phyloP scores from a whole-genome alignment of 768 basidiomycete species.

The Lactarius sp. region DNA sequence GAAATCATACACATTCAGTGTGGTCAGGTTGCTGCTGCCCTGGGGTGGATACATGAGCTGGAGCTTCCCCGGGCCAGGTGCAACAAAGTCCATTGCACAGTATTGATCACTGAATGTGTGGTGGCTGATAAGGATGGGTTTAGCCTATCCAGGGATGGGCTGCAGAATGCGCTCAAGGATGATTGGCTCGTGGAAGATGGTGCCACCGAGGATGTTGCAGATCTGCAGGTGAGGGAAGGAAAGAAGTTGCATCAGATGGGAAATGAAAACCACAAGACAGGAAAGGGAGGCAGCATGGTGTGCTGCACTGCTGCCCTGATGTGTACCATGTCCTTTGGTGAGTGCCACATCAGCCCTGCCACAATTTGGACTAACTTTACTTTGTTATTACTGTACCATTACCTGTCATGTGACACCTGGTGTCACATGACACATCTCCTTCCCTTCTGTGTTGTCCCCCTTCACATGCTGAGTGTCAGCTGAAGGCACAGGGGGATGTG shows the following conservation, averaged over 20 bases:
- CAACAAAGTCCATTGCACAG: constrained; percentile 89
- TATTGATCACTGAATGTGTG: constrained; percentile 99
- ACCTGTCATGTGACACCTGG: too few relatives aligned
- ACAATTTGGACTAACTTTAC: too few relatives aligned
- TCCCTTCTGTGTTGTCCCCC: too few relatives aligned
- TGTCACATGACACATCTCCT: too few relatives aligned
- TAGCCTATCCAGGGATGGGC: constrained; percentile 94
- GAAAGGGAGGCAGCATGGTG: constrained; percentile 1
- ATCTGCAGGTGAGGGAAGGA: constrained; percentile 44
- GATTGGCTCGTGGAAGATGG: constrained; percentile 98
- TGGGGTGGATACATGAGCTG: constrained; percentile 86
- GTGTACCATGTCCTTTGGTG: constrained; percentile 88
- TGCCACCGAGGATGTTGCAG: constrained; percentile 96
- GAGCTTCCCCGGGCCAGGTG: constrained; percentile 88
- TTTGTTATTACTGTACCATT: too few relatives aligned
- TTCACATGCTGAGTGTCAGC: too few relatives aligned
- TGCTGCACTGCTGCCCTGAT: too few relatives aligned
- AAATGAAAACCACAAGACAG: neutral
- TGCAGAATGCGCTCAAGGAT: constrained; percentile 86
- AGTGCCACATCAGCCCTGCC: constrained; percentile 99
- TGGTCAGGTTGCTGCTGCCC: constrained; percentile 61
- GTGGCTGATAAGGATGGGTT: constrained; percentile 64
- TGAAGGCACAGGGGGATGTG: too few relatives aligned
- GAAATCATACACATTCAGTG: constrained; percentile 89
- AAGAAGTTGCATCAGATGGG: constrained; percentile 6